A percentile compares a stretch with the other conserved stretches of the same genome.
Conservation (phyloP, 2,329 filamentous ascomycete species). For the Diaporthe destruens region DNA sequence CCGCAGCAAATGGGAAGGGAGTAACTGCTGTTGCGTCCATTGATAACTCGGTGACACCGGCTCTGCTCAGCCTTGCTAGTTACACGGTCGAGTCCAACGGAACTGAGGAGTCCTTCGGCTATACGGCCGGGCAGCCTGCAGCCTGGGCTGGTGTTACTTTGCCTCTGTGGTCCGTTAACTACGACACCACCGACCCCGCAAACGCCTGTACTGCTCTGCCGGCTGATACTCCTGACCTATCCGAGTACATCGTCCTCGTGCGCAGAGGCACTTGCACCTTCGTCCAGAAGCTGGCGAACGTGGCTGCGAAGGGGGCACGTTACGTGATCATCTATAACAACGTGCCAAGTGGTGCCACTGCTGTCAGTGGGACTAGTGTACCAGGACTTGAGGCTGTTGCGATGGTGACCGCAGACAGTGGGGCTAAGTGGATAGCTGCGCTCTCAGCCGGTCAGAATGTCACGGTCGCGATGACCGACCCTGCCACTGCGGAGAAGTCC, state of each 20-base stretch:
- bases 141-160: slow-evolving; percentile 61
- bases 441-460: slow-evolving; percentile 60
- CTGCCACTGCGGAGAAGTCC: slow-evolving; percentile 51
- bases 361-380: slow-evolving; percentile 51
- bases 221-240: slow-evolving; percentile 67
- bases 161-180: slow-evolving; percentile 63
- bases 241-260: slow-evolving; percentile 69
- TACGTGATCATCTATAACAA: slow-evolving; percentile 75
- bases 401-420: slow-evolving; percentile 58
- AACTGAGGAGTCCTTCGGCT: slow-evolving; percentile 55
- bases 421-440: slow-evolving; percentile 57
- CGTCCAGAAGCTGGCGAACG: slow-evolving; percentile 65
- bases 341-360: slow-evolving; percentile 49
- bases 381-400: slow-evolving; percentile 53
- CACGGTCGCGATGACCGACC: slow-evolving; percentile 58
- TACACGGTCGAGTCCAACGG: slow-evolving; percentile 55
- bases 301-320: slow-evolving; percentile 66
- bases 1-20: slow-evolving; percentile 60
- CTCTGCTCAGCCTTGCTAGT: slow-evolving; percentile 56
- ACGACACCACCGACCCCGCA: slow-evolving; percentile 60
- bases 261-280: slow-evolving; percentile 71
- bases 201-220: slow-evolving; percentile 67
- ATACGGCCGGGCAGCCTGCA: slow-evolving; percentile 55
- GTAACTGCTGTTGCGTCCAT: slow-evolving; percentile 64
- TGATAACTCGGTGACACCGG: slow-evolving; percentile 60